These are phyloP conservation scores for Solanum lycopersicoides DNA, from an alignment of 257 asterid species.

Conservation along the genomic window DNA sequence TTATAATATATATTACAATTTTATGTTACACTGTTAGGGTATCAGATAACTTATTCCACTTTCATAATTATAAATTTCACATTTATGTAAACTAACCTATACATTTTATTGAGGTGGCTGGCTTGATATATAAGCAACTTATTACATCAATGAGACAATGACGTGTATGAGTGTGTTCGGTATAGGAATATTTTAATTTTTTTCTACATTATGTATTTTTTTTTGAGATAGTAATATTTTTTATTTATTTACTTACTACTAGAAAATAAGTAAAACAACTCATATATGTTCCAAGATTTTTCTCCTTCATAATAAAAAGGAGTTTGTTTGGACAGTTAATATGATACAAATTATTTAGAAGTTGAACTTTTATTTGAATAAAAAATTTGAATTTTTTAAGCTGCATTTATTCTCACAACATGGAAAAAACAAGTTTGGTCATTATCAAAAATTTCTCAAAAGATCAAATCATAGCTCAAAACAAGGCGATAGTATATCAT, in stretches of 20 bases:
- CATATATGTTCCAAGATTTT: background rate
- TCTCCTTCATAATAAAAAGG: background rate
- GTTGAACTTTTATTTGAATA: too few species aligned
- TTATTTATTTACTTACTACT: too few species aligned
- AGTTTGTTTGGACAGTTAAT: too few species aligned
- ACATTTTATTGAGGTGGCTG: background rate
- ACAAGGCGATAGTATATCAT: background rate
- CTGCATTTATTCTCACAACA: too few species aligned
- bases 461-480: background rate
- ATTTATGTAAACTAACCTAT: background rate
- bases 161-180: background rate
- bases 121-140: background rate
- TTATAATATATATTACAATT: too few species aligned
- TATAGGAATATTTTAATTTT: background rate
- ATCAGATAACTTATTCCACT: background rate
- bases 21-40: too few species aligned
- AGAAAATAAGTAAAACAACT: too few species aligned
- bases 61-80: background rate
- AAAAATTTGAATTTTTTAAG: too few species aligned
- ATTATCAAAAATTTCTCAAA: background rate
- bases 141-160: background rate
- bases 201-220: background rate
- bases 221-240: too few species aligned
- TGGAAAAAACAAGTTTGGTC: background rate
- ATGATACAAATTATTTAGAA: too few species aligned